Evolutionary conservation across 2,329 filamentous ascomycete species (phyloP), one percentile per base, ranked within the genome.

Genomic region (Colletotrichum australisinense): DNA sequence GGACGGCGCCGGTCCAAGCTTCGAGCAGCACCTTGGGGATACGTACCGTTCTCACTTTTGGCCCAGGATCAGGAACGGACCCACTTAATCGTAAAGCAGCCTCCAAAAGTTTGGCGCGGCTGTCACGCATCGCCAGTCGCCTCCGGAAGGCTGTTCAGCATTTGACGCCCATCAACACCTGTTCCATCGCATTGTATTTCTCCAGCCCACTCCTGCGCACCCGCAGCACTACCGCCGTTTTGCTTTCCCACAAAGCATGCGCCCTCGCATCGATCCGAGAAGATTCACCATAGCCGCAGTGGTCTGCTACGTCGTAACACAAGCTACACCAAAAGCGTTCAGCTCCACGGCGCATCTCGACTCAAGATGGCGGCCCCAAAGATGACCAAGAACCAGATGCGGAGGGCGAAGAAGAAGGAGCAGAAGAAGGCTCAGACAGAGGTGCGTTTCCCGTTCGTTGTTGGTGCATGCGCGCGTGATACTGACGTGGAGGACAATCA

Each of bases 371-470:
- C 89, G 79, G 83, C 86, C 76, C 83, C 88, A 77, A 97, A 96
- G 86, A 92, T 93, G 87, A 95, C 93, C 82, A 98, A 98, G 88
- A 98, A 98, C 84, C 95, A 97, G 85, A 93, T 95, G 87, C 91
- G 95, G 82, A 92, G 96, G 82, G 94, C 95, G 62, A 95, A 96
- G 88, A 98, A 97, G 90, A 98, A 98, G 92, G 93, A 95, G 79
- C 91, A 94, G 81, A 97, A 97, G 86, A 92, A 92, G 79, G 84
- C 90, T 77, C 85, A 88, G 65, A 85, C 89, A 82, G 86, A 91
- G 78, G 90, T 90, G 67, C 75, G 77, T 56, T 55, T 14, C 26
- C n/a, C 42, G 5, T 9, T 28, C 8, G 1, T 6, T 9, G n/a
- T 8, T 11, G 19, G 14, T 35, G 22, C 26, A 38, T 26, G 42